Evolutionary conservation across 75 land plant genomes (phyloP).

Genomic region (Ceratopteris richardii): DNA sequence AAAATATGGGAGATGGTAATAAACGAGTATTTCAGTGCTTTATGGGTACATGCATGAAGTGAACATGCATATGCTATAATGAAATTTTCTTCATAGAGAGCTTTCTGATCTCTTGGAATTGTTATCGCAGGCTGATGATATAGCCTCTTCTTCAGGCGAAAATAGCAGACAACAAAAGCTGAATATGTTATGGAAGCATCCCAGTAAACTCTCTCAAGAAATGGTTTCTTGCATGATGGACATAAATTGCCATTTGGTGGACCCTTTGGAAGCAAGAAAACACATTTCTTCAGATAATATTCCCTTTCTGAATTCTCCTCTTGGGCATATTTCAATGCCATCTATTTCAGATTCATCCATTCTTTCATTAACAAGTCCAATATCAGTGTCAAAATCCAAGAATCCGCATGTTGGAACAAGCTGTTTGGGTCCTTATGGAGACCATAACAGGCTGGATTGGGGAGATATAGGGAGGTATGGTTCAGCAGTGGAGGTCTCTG

Average conservation of each 20-base stretch:
- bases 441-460: too few species aligned
- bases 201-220: conserved; percentile 72
- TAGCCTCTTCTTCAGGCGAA: too few species aligned
- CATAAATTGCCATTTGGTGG: conserved; percentile 70
- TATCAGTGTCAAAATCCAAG: conserved; percentile 28
- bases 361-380: conserved; percentile 28
- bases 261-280: conserved; percentile 19
- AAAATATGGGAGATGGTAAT: too few species aligned
- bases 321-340: conserved; percentile 39
- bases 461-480: conserved; percentile 64
- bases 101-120: too few species aligned
- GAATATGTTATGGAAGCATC: conserved; percentile 49
- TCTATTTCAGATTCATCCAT: conserved; percentile 52
- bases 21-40: too few species aligned
- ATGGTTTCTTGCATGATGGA: conserved; percentile 84
- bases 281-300: background rate
- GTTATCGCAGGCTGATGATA: too few species aligned
- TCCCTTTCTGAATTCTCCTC: conserved; percentile 41
- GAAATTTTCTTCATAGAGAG: too few species aligned
- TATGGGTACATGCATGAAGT: too few species aligned
- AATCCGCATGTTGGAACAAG: background rate
- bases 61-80: too few species aligned
- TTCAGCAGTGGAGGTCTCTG: conserved; percentile 61
- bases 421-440: background rate
- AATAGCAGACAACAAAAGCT: too few species aligned